Conservation (phyloP, 345 rosid species). For the Raphanus sativus region DNA sequence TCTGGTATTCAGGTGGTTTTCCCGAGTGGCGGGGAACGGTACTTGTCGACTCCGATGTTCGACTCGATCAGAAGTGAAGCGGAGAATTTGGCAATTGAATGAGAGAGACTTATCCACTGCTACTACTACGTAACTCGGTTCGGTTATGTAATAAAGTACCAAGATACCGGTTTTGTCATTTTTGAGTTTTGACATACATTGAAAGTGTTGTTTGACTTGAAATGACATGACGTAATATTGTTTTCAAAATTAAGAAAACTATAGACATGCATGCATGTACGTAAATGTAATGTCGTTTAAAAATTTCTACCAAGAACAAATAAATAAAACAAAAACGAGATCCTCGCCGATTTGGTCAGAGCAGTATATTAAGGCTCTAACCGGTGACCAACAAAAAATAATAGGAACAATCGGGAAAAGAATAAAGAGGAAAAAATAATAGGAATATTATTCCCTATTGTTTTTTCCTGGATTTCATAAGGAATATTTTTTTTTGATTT, state of each 20-base stretch:
- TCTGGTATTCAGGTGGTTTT: constrained; percentile 46
- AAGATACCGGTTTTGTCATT: not conserved
- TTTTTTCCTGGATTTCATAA: no score
- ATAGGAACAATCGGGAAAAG: no score
- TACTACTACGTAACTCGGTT: not conserved
- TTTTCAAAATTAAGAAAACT: not conserved
- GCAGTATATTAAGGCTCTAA: no score
- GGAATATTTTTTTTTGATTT: no score
- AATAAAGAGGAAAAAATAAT: no score
- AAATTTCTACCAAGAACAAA: not conserved
- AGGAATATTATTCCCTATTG: no score
- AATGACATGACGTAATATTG: not conserved
- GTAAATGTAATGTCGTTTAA: not conserved
- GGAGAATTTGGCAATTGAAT: constrained; percentile 49
- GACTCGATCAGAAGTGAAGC: constrained; percentile 55
- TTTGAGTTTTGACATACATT: not conserved
- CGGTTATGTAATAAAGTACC: not conserved
- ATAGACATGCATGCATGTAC: not conserved
- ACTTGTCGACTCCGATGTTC: constrained; percentile 58
- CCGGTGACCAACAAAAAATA: no score
- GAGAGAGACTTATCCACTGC: constrained; percentile 14
- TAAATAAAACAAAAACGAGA: not conserved
- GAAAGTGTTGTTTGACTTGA: not conserved
- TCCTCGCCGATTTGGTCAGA: not conserved
- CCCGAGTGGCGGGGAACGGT: constrained; percentile 80